Evolutionary conservation across 208 protist species (phyloP).

Genomic region (Acanthamoeba culbertsoni): DNA sequence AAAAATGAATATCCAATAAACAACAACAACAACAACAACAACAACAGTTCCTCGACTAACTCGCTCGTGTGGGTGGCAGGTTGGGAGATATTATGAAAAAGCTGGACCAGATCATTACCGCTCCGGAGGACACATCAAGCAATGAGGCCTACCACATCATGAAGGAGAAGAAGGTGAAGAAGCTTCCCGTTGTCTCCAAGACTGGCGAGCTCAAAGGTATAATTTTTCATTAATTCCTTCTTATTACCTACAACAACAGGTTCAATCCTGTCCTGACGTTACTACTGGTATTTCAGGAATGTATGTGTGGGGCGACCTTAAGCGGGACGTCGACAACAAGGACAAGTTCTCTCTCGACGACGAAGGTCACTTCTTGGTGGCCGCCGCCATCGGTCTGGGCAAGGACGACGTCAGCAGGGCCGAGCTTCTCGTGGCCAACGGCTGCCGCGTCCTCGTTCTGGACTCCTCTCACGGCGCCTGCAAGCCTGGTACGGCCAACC

Average conservation of each 20-base stretch:
- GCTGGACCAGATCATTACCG: background rate
- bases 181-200: constrained; percentile 96
- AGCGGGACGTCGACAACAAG: constrained; percentile 27
- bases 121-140: background rate
- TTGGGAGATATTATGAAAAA: constrained; percentile 93
- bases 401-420: constrained; percentile 90
- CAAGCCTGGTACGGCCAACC: background rate
- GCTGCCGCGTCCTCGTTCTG: constrained; percentile 92
- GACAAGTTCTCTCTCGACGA: constrained; percentile 47
- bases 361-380: constrained; percentile 71
- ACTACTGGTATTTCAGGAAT: too few species aligned
- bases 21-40: too few species aligned
- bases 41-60: constrained; percentile 89
- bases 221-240: background rate
- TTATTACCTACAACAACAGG: background rate
- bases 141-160: constrained; percentile 90
- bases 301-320: constrained; percentile 64
- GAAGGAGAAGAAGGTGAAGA: constrained; percentile 84
- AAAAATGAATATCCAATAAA: too few species aligned
- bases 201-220: constrained; percentile 88
- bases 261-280: constrained; percentile 61
- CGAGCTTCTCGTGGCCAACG: constrained; percentile 85
- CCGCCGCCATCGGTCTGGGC: constrained; percentile 91
- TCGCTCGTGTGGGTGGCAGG: too few species aligned
- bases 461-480: constrained; percentile 82